phyloP scores from a whole-genome alignment of 495 filamentous ascomycete genomes.

The Trichoderma erinaceum region DNA sequence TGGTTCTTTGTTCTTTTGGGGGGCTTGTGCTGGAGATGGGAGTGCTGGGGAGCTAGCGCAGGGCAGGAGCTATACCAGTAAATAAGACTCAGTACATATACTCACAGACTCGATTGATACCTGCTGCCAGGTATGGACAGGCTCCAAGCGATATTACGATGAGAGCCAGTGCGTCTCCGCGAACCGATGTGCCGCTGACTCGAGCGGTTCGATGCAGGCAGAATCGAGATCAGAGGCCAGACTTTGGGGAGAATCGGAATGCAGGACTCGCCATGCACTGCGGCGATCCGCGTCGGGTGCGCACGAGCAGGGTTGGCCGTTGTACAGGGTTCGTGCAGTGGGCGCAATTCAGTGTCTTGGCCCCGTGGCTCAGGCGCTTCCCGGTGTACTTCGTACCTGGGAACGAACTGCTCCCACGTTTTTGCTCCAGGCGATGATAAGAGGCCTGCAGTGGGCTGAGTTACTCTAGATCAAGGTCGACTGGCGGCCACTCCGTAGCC shows the following conservation, averaged over 20 bases:
- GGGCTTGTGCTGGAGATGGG: too few relatives aligned
- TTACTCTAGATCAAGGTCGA: not conserved
- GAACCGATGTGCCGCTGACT: not conserved
- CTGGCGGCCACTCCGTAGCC: not conserved
- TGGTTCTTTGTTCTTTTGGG: too few relatives aligned
- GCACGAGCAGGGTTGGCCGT: not conserved
- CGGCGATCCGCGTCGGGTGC: constrained; percentile 2
- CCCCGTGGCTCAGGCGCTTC: not conserved
- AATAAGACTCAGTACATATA: too few relatives aligned
- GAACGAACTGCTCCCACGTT: not conserved
- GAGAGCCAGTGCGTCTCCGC: too few relatives aligned
- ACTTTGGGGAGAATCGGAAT: constrained; percentile 3
- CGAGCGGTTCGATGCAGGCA: constrained; percentile 10
- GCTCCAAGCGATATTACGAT: not conserved
- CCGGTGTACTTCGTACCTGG: not conserved
- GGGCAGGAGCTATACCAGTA: too few relatives aligned
- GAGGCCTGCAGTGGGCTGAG: not conserved
- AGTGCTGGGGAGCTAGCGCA: too few relatives aligned
- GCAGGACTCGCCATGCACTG: not conserved
- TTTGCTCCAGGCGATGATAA: not conserved
- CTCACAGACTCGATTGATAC: too few relatives aligned
- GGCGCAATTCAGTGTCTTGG: not conserved
- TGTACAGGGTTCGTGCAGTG: too few relatives aligned
- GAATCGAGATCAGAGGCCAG: not conserved
- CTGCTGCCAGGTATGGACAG: not conserved